A percentile compares a stretch with the other conserved stretches of the same genome.
phyloP scores from a whole-genome alignment of 768 basidiomycete species.

The Pulveroboletus sp. region DNA sequence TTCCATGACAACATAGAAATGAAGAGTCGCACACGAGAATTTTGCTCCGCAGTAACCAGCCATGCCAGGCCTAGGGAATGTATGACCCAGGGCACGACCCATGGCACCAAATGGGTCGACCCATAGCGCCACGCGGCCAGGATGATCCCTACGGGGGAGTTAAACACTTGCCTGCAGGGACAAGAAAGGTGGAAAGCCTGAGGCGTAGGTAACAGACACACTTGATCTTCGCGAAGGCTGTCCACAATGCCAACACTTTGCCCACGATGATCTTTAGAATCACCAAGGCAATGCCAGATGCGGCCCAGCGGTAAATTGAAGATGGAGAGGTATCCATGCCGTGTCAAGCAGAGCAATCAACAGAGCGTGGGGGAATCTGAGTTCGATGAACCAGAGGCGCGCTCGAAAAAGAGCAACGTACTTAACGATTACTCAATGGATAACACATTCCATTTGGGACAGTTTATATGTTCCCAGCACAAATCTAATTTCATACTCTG shows the following conservation, averaged over 20 bases:
- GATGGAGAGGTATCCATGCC: too few species aligned
- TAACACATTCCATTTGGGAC: too few species aligned
- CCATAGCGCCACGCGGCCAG: slow-evolving; percentile 23
- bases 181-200: too few species aligned
- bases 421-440: too few species aligned
- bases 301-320: slow-evolving; percentile 7
- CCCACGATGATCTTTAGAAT: slow-evolving; percentile 5
- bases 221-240: slow-evolving; percentile 17
- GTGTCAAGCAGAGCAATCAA: too few species aligned
- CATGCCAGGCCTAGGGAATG: slow-evolving; percentile 35
- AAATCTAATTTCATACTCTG: too few species aligned
- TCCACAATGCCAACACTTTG: slow-evolving; percentile 2
- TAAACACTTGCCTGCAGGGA: not conserved
- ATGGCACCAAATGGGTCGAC: slow-evolving; percentile 31
- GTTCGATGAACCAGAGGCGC: too few species aligned
- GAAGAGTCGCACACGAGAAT: slow-evolving; percentile 33
- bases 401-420: too few species aligned
- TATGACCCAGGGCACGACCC: slow-evolving; percentile 24
- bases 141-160: slow-evolving; percentile 9
- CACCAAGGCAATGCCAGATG: slow-evolving; percentile 3
- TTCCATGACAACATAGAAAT: not conserved
- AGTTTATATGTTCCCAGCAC: too few species aligned
- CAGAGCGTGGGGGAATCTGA: too few species aligned
- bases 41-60: slow-evolving; percentile 33
- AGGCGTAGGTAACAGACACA: not conserved